Conservation (phyloP, 2,329 filamentous ascomycete species). For the Davidsoniella eucalypti region DNA sequence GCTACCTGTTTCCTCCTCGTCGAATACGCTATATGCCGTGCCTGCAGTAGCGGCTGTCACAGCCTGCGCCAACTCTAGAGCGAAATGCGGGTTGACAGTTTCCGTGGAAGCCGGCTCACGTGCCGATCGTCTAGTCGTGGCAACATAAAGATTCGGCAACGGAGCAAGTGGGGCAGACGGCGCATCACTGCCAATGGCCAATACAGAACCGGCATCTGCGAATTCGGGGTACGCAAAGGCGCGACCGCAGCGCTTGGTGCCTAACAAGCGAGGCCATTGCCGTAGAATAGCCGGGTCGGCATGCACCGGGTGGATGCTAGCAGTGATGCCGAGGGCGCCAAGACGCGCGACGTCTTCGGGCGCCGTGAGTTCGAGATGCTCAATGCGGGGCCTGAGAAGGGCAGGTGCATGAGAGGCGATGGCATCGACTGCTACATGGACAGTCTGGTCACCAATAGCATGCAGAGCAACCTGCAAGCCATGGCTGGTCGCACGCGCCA, state of each 20-base stretch:
- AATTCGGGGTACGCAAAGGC: slow-evolving; percentile 50
- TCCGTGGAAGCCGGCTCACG: slow-evolving; percentile 27
- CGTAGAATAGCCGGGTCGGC: slow-evolving; percentile 43
- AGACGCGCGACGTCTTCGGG: slow-evolving; percentile 38
- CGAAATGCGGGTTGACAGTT: slow-evolving; percentile 35
- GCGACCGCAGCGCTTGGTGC: slow-evolving; percentile 33
- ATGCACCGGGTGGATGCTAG: slow-evolving; percentile 41
- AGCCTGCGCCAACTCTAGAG: slow-evolving; percentile 35
- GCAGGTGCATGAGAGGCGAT: slow-evolving; percentile 28
- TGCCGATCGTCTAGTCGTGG: slow-evolving; percentile 39
- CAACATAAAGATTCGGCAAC: slow-evolving; percentile 40
- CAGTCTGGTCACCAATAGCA: slow-evolving; percentile 46
- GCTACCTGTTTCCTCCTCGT: slow-evolving; percentile 35
- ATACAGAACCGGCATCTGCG: slow-evolving; percentile 31
- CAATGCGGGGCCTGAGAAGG: slow-evolving; percentile 41
- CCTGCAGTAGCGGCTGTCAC: slow-evolving; percentile 37
- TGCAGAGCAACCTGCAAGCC: slow-evolving; percentile 47
- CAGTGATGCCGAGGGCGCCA: slow-evolving; percentile 41
- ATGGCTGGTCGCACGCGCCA: slow-evolving; percentile 34
- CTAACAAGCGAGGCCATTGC: slow-evolving; percentile 43
- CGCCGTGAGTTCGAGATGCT: slow-evolving; percentile 45
- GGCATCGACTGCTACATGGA: slow-evolving; percentile 39
- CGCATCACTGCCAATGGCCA: slow-evolving; percentile 43
- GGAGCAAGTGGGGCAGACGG: slow-evolving; percentile 41
- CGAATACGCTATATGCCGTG: slow-evolving; percentile 41